Conservation (phyloP, 805 yeast genomes). For the Limtongia smithiae region DNA sequence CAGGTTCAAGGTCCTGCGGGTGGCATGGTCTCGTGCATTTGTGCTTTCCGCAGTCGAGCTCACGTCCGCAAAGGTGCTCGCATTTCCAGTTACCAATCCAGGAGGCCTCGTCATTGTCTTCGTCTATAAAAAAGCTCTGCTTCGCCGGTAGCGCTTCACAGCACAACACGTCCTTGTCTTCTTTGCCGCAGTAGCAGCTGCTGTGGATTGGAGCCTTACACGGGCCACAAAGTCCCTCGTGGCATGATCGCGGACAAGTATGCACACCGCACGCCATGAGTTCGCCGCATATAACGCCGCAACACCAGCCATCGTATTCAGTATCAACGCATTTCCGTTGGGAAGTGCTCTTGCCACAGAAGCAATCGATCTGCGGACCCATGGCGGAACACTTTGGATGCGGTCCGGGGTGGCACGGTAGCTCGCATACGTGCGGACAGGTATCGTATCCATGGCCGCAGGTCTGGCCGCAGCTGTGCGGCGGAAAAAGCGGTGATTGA, state of each 20-base stretch:
- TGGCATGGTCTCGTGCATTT: constrained; percentile 53
- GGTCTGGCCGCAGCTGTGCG: constrained; percentile 86
- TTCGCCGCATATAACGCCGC: constrained; percentile 60
- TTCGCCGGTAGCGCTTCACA: constrained; percentile 32
- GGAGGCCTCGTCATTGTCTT: constrained; percentile 18
- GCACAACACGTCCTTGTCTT: constrained; percentile 46
- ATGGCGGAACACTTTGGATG: constrained; percentile 78
- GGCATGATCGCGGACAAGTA: constrained; percentile 61
- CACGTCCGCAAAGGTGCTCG: constrained; percentile 41
- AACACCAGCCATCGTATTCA: constrained; percentile 68
- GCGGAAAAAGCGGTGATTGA: constrained; percentile 47
- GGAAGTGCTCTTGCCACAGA: constrained; percentile 64
- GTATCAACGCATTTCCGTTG: constrained; percentile 74
- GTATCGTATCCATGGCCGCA: constrained; percentile 55
- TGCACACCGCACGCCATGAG: constrained; percentile 70
- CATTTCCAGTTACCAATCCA: constrained; percentile 58
- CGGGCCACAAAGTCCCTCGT: constrained; percentile 76
- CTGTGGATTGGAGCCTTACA: constrained; percentile 52
- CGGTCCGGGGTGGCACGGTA: constrained; percentile 84
- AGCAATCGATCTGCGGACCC: constrained; percentile 66
- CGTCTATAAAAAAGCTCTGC: constrained; percentile 30
- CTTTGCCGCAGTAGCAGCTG: constrained; percentile 74
- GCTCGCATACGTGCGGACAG: constrained; percentile 70
- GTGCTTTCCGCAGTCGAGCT: constrained; percentile 64
- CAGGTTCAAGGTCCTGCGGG: constrained; percentile 42